Evolutionary conservation across 2,329 filamentous ascomycete genomes (phyloP), one percentile per base, ranked within the genome.

Genomic region (Epichloe bromicola): DNA sequence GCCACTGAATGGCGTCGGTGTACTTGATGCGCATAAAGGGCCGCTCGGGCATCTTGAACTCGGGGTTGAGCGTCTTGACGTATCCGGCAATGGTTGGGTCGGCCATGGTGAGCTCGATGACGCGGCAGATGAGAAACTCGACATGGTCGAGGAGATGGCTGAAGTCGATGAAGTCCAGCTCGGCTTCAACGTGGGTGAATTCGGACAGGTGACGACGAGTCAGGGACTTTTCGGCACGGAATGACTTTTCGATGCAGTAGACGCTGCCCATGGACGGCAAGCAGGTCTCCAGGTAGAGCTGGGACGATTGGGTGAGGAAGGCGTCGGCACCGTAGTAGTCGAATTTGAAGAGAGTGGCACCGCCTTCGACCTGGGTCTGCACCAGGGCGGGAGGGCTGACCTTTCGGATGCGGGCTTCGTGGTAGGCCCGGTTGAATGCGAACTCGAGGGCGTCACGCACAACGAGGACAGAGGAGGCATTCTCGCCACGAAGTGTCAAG

Each of bases 231-330:
- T 98, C 93, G 14, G 93, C 93, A 55, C 93, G 90, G 83, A 98
- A 98, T 2, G 91, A 97, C 69, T 95, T 95, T 70, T 95, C 90
- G 62, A 98, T 91, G 66, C 91, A 97, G 78, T 94, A 98, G 49
- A 96, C 89, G 65, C 96, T 88, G 59, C 93, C 93, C 61, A 97
- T 77, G 48, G 85, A 88, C 11, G 91, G 88, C 34, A 98, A 74
- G 58, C 85, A 88, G 34, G 93, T 98, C 75, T 98, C 93, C 53
- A 98, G 85, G 71, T 98, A 98, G 50, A 98, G 81, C 70, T 98
- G 93, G 36, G 88, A 95, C 3, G 90, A 96, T 71, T 98, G 93
- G 4, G 93, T 97, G 56, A 98, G 81, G 74, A 90, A 98, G 53
- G 93, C 86, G 59, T 84, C 79, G 69, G 96, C 86, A 59, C 83